Percentiles rank a stretch among this genome's conserved stretches.
Conservation (phyloP, 2,329 filamentous ascomycete species). For the Colletotrichum euphorbiae region DNA sequence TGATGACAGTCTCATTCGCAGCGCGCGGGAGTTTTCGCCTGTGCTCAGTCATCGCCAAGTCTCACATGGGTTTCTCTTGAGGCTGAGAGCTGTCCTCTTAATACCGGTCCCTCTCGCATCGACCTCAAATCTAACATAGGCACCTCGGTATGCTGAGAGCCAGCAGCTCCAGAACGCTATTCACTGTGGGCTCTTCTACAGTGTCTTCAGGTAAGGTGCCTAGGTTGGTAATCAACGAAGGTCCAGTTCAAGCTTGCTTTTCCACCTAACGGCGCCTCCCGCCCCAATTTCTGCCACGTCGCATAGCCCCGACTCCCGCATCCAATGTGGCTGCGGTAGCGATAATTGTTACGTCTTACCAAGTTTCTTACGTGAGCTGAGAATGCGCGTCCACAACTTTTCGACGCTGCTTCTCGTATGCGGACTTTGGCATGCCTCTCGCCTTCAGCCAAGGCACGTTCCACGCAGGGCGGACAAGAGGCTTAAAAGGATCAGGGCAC, state of each 20-base stretch:
- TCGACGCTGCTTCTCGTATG: constrained; percentile 27
- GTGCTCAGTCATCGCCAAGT: not conserved
- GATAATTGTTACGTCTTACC: constrained; percentile 1
- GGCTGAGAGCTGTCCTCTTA: not conserved
- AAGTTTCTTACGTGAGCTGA: constrained; percentile 35
- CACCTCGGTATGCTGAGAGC: too few relatives aligned
- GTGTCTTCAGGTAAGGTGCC: too few relatives aligned
- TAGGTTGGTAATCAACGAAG: not conserved
- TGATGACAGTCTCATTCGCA: not conserved
- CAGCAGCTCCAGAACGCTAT: too few relatives aligned
- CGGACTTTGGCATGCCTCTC: constrained; percentile 3
- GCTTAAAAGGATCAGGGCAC: too few relatives aligned
- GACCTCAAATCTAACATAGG: not conserved
- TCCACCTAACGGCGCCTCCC: constrained; percentile 16
- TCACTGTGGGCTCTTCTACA: not conserved
- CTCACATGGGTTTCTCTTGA: not conserved
- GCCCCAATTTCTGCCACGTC: constrained; percentile 19
- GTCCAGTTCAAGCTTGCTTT: not conserved
- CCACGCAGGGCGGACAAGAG: not conserved
- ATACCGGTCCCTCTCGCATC: not conserved
- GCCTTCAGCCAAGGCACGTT: not conserved
- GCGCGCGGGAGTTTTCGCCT: not conserved
- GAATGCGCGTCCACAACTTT: constrained; percentile 4
- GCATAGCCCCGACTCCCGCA: constrained; percentile 26
- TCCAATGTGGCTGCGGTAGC: constrained; percentile 6